Base-by-base conservation (phyloP, 306 rosid species). In the Quercus berberidifolia region DNA sequence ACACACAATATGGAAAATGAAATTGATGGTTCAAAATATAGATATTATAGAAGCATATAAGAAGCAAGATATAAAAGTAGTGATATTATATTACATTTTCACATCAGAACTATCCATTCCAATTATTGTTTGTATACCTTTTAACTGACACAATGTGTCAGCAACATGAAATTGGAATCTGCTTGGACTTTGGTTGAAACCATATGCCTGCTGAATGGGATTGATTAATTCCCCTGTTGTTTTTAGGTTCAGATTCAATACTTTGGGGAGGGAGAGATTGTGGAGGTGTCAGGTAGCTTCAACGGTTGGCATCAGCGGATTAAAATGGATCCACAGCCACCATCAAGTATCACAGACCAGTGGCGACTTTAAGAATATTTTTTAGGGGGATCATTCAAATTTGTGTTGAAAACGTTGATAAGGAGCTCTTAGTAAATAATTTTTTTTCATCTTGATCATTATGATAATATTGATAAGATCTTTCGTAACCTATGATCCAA, bases 251-350 rank as follows among this genome's bases (percentile, higher is more conserved):
- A 83, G 83, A 68, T 95, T 76, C 91, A 89, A 33, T 95, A 87
- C 74, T 56, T 60, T 54, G 88, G 97, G 20, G 92, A 91, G 49
- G 99, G 90, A 80, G 92, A 89, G 76, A 82, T 65, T 71, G 98
- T 95, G 77, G 99, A 95, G 88, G 91, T 95, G 74, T 84, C 97
- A 3, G 98, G 99, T 74, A 92, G 98, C 89, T 92, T 92, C 91
- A 91, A 91, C 60, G 98, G 99, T 78, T 95, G 99, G 99, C 96
- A 92, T 85, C 92, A 91, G 58, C 76, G 69, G 79, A 87, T 95
- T 74, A 83, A 79, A 85, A 73, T 95, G 97, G 99, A 95, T 83
- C 91, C 83, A 62, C 86, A 85, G 62, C 85, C 86, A 79, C 82
- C 86, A 59, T 74, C 85, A 75, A 78, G 79, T 85, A 65, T 57